phyloP scores from a whole-genome alignment of 495 filamentous ascomycete genomes.

The Penicillium manginii region DNA sequence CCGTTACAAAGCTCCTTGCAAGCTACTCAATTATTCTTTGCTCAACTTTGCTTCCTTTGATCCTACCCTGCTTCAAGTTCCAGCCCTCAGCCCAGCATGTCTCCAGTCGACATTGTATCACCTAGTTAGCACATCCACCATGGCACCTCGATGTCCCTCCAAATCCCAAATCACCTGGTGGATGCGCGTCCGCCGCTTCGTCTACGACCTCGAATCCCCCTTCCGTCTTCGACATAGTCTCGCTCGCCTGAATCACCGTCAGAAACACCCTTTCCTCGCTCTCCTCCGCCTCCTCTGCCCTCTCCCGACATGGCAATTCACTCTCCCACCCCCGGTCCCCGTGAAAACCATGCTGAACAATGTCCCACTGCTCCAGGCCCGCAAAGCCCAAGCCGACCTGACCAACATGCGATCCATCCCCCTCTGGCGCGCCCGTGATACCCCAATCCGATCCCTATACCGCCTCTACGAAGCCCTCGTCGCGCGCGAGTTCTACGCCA shows the following conservation, averaged over 20 bases:
- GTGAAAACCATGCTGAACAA: constrained; percentile 17
- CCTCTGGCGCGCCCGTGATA: constrained; percentile 41
- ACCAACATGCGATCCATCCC: constrained; percentile 36
- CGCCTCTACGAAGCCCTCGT: constrained; percentile 41
- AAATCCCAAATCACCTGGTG: constrained; percentile 25
- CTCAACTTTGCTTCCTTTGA: background rate
- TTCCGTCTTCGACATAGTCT: constrained; percentile 31
- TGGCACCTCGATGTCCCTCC: constrained; percentile 17
- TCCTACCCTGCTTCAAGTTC: background rate
- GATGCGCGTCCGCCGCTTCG: constrained; percentile 24
- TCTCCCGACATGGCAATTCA: constrained; percentile 32
- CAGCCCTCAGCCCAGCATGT: background rate
- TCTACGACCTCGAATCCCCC: constrained; percentile 28
- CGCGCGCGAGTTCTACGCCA: constrained; percentile 25
- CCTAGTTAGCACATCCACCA: constrained; percentile 1
- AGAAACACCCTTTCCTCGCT: constrained; percentile 27
- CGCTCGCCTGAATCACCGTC: constrained; percentile 25
- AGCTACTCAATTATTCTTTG: background rate
- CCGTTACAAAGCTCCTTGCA: constrained; percentile 1
- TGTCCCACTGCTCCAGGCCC: constrained; percentile 22
- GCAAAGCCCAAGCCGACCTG: constrained; percentile 23
- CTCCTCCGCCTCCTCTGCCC: constrained; percentile 30
- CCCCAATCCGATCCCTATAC: constrained; percentile 42
- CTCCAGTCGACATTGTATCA: background rate
- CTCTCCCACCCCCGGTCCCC: constrained; percentile 24